Percentiles rank a stretch among this genome's conserved stretches.
These are phyloP conservation scores for Claviceps cyperi DNA, from an alignment of 2,329 filamentous ascomycete genomes.

Conservation along the genomic window DNA sequence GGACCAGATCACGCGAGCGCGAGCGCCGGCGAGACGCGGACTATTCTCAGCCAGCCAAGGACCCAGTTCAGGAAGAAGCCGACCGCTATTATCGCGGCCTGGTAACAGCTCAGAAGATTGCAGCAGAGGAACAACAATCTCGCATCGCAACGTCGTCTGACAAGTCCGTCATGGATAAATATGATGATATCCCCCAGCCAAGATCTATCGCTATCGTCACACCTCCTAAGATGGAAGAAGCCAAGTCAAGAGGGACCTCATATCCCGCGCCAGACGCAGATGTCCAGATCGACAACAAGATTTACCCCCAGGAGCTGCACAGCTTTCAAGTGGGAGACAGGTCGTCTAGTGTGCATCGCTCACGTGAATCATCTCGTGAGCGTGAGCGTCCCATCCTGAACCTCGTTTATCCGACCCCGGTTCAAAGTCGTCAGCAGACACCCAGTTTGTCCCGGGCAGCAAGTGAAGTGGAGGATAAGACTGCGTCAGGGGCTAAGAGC, in stretches of 20 bases:
- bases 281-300: constrained; percentile 44
- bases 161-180: constrained; percentile 41
- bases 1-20: constrained; percentile 21
- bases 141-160: constrained; percentile 34
- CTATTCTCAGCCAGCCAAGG: constrained; percentile 17
- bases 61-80: constrained; percentile 41
- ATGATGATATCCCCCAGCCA: constrained; percentile 24
- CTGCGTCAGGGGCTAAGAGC: not conserved
- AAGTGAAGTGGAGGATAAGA: not conserved
- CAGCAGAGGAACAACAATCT: constrained; percentile 37
- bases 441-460: constrained; percentile 19
- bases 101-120: constrained; percentile 37
- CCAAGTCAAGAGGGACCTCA: constrained; percentile 24
- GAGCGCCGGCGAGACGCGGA: constrained; percentile 18
- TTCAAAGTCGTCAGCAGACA: constrained; percentile 26
- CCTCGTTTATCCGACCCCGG: constrained; percentile 45
- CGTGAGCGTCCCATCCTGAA: constrained; percentile 44
- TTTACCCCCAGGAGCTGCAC: constrained; percentile 37
- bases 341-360: constrained; percentile 22
- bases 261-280: constrained; percentile 50
- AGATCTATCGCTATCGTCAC: constrained; percentile 34
- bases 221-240: constrained; percentile 36
- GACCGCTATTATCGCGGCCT: constrained; percentile 43
- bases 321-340: constrained; percentile 18
- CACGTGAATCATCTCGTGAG: constrained; percentile 39